Percentiles rank a stretch among this genome's conserved stretches.
Conservation (phyloP, 2,329 filamentous ascomycete genomes). For the Cyphellophora europaea region DNA sequence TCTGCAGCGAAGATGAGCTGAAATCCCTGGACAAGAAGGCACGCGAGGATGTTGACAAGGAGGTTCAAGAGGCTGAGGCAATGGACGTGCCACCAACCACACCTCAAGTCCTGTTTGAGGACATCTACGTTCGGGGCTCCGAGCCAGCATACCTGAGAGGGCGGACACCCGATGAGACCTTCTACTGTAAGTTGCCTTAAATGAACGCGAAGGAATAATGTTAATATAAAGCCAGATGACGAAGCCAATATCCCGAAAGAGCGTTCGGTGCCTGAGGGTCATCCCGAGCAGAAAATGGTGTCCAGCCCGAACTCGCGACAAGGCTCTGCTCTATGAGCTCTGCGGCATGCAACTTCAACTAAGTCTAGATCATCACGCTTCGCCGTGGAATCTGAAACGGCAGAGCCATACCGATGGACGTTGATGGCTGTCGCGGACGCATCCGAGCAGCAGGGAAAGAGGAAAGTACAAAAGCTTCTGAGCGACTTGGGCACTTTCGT, state of each 20-base stretch:
- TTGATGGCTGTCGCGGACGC: too few relatives aligned
- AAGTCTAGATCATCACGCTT: too few relatives aligned
- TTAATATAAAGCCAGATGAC: not conserved
- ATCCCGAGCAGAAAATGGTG: not conserved
- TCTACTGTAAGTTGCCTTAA: conserved; percentile 50
- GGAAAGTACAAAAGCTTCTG: too few relatives aligned
- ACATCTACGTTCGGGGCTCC: conserved; percentile 83
- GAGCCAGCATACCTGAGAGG: conserved; percentile 86
- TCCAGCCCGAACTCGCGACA: too few relatives aligned
- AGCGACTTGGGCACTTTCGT: too few relatives aligned
- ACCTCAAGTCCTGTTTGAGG: conserved; percentile 81
- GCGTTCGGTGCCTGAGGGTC: not conserved
- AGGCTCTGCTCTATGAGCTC: too few relatives aligned
- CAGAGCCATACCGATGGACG: too few relatives aligned
- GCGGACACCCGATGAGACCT: conserved; percentile 84
- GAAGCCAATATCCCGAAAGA: not conserved
- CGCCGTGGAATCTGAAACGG: too few relatives aligned
- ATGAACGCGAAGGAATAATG: not conserved
- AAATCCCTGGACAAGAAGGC: conserved; percentile 95
- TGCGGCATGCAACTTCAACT: too few relatives aligned
- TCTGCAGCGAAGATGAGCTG: conserved; percentile 87
- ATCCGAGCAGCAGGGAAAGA: too few relatives aligned
- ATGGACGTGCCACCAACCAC: conserved; percentile 75
- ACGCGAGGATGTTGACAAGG: conserved; percentile 71
- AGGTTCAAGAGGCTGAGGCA: conserved; percentile 82